A percentile compares a stretch with the other conserved stretches of the same genome.
These are phyloP conservation scores for Fusarium aywerte DNA, from an alignment of 2,329 filamentous ascomycete species.

Conservation along the genomic window DNA sequence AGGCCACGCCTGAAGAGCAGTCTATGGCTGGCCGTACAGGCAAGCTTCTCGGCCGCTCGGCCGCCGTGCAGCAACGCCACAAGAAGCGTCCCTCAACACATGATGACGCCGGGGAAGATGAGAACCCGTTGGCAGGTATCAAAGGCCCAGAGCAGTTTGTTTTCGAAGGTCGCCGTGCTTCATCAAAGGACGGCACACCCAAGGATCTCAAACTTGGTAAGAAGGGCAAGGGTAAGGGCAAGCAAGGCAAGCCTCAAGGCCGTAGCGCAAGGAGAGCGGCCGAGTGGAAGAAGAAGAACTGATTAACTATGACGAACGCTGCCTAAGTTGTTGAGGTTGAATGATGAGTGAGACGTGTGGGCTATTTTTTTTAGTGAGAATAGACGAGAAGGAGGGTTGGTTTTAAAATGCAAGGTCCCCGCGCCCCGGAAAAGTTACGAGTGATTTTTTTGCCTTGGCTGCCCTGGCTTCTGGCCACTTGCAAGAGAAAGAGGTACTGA, in stretches of 20 bases:
- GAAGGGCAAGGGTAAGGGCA: constrained; percentile 62
- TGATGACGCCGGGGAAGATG: constrained; percentile 37
- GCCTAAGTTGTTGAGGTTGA: constrained; percentile 4
- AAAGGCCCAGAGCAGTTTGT: constrained; percentile 76
- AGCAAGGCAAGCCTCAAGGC: constrained; percentile 51
- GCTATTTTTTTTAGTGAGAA: constrained; percentile 8
- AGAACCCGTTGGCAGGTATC: constrained; percentile 42
- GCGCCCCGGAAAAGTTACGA: constrained; percentile 34
- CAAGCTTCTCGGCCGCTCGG: constrained; percentile 78
- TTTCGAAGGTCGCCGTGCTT: constrained; percentile 85
- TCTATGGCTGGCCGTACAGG: constrained; percentile 78
- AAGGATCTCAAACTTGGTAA: constrained; percentile 70
- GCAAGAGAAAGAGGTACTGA: constrained; percentile 28
- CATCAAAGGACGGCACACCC: constrained; percentile 70
- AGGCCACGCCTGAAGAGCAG: constrained; percentile 74
- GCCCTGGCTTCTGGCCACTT: constrained; percentile 20
- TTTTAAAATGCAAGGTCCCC: constrained; percentile 17
- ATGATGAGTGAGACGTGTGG: constrained; percentile 12
- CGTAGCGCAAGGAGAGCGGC: constrained; percentile 55
- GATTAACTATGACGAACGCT: constrained; percentile 13
- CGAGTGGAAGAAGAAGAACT: constrained; percentile 59
- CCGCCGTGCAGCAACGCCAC: constrained; percentile 62
- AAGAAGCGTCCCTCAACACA: constrained; percentile 37
- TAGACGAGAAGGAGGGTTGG: constrained; percentile 11
- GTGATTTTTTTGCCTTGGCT: constrained; percentile 34